These are phyloP conservation scores for Kwoniella mangroviensis DNA, from an alignment of 768 basidiomycete genomes.

Conservation along the genomic window DNA sequence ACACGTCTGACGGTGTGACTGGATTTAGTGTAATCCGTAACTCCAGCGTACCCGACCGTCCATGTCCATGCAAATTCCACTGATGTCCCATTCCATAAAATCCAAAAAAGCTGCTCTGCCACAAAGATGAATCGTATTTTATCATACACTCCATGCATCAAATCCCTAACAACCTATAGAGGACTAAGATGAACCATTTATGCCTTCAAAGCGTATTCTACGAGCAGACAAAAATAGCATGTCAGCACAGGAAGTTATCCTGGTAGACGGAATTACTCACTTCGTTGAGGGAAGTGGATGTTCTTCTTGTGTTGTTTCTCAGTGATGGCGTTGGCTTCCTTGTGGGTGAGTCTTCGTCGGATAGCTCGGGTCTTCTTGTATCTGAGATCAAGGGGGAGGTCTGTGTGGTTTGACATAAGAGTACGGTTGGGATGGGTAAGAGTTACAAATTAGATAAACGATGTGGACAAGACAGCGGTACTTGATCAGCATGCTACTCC, in stretches of 20 bases:
- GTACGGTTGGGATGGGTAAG: too few relatives aligned
- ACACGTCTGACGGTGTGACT: too few relatives aligned
- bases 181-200: slow-evolving; percentile 39
- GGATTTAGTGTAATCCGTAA: too few relatives aligned
- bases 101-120: neutral
- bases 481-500: too few relatives aligned
- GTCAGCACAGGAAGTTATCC: neutral
- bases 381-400: slow-evolving; percentile 95
- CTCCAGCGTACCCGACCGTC: too few relatives aligned
- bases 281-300: slow-evolving; percentile 87
- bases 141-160: slow-evolving; percentile 29
- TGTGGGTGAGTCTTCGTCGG: slow-evolving; percentile 90
- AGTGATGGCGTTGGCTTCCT: slow-evolving; percentile 83
- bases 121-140: neutral
- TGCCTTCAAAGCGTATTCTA: slow-evolving; percentile 90
- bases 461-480: neutral
- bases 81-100: neutral
- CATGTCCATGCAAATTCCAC: too few relatives aligned
- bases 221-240: neutral
- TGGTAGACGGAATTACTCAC: slow-evolving; percentile 11
- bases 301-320: slow-evolving; percentile 94
- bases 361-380: slow-evolving; percentile 98
- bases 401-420: slow-evolving; percentile 27
- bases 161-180: slow-evolving; percentile 29
- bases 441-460: too few relatives aligned